A percentile compares a stretch with the other conserved stretches of the same genome.
These are phyloP conservation scores for Thalassiosira sp. DNA, from an alignment of 352 stramenopile genomes.

Conservation along the genomic window DNA sequence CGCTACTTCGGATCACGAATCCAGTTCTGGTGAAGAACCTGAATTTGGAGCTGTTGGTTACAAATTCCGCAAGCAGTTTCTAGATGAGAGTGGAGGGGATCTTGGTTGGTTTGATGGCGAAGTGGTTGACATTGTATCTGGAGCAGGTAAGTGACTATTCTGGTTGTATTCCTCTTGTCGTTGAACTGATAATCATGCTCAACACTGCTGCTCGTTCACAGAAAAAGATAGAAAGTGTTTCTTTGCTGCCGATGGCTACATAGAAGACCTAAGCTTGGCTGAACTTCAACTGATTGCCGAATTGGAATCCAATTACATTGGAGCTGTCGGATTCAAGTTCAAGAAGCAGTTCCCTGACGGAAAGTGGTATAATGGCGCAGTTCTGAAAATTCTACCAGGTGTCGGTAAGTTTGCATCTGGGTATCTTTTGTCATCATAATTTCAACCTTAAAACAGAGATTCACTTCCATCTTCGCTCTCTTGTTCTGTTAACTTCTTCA, in stretches of 20 bases:
- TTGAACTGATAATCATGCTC: no score
- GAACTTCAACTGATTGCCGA: slow-evolving; percentile 8
- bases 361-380: slow-evolving; percentile 14
- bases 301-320: slow-evolving; percentile 2
- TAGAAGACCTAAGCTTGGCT: slow-evolving; percentile 30
- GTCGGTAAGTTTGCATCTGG: slow-evolving; percentile 12
- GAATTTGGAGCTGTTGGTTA: slow-evolving; percentile 26
- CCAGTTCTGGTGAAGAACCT: neutral
- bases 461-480: neutral
- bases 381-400: slow-evolving; percentile 15
- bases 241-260: slow-evolving; percentile 26
- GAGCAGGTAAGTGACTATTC: slow-evolving; percentile 21
- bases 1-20: slow-evolving; percentile 4
- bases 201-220: no score
- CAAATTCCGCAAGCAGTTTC: slow-evolving; percentile 29
- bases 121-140: slow-evolving; percentile 31
- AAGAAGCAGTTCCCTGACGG: slow-evolving; percentile 24
- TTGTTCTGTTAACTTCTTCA: neutral
- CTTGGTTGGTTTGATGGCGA: slow-evolving; percentile 37
- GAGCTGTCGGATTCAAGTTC: slow-evolving; percentile 17
- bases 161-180: no score
- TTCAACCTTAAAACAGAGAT: slow-evolving; percentile 1
- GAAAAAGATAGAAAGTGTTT: slow-evolving; percentile 28
- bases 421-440: neutral
- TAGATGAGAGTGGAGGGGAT: slow-evolving; percentile 12